Percentiles rank a stretch among this genome's conserved stretches.
Evolutionary conservation across 371 early-diverging fungal species (phyloP).

Genomic region (Mortierella sp.): DNA sequence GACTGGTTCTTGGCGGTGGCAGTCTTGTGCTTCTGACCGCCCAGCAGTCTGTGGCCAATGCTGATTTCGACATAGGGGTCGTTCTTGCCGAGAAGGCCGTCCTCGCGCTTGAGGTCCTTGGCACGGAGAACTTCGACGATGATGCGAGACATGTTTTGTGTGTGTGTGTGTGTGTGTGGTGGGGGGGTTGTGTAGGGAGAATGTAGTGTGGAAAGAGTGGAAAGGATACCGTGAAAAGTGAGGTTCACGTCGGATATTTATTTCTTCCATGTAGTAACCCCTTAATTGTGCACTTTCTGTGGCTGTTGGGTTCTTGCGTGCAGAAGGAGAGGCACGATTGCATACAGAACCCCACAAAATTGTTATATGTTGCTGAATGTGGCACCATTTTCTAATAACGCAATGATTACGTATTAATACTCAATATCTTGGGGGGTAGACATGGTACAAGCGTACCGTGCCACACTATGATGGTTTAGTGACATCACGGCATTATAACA

Average conservation of each 20-base stretch:
- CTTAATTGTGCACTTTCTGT: background rate
- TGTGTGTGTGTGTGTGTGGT: background rate
- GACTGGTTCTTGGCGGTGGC: slow-evolving; percentile 13
- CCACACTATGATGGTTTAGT: background rate
- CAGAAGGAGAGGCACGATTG: too few species aligned
- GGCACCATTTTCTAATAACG: background rate
- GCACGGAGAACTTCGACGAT: slow-evolving; percentile 20
- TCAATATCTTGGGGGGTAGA: background rate
- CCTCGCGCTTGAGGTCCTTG: slow-evolving; percentile 25
- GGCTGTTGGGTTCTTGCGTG: too few species aligned
- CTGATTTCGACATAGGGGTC: slow-evolving; percentile 29
- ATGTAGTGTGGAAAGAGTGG: background rate
- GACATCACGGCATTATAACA: too few species aligned
- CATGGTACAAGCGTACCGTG: background rate
- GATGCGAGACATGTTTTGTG: slow-evolving; percentile 11
- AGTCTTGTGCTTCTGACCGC: slow-evolving; percentile 23
- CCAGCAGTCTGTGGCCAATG: slow-evolving; percentile 13
- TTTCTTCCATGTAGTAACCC: background rate
- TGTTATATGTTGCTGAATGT: background rate
- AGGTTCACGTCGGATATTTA: background rate
- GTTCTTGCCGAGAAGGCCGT: slow-evolving; percentile 32
- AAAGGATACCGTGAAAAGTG: background rate
- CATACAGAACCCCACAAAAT: too few species aligned
- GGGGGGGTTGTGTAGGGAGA: background rate
- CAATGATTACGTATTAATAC: background rate